Conservation (phyloP, 495 filamentous ascomycete genomes). For the Ramalina intermedia region DNA sequence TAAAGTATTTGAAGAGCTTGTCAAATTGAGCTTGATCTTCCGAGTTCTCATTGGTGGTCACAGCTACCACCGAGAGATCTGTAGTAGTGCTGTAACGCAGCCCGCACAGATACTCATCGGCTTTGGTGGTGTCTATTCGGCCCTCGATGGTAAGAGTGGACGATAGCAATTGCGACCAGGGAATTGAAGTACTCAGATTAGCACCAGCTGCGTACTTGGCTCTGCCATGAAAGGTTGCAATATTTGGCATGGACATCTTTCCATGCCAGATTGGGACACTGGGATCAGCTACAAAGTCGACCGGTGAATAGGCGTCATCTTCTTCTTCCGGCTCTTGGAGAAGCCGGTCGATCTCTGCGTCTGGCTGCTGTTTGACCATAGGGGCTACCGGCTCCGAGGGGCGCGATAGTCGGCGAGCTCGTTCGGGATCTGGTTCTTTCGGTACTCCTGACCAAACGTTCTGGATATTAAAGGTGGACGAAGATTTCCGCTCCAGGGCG, state of each 20-base stretch:
- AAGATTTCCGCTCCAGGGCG: conserved; percentile 22
- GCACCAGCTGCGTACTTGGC: conserved; percentile 76
- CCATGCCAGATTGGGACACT: conserved; percentile 62
- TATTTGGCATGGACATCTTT: conserved; percentile 56
- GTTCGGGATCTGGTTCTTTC: conserved; percentile 32
- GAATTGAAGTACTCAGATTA: conserved; percentile 46
- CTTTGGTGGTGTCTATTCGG: conserved; percentile 63
- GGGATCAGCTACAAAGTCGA: conserved; percentile 51
- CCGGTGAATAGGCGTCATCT: conserved; percentile 76
- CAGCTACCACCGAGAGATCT: conserved; percentile 55
- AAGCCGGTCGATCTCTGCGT: conserved; percentile 82
- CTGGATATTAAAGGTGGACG: conserved; percentile 52
- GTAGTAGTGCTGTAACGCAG: conserved; percentile 57
- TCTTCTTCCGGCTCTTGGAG: conserved; percentile 74
- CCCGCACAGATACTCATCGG: conserved; percentile 77
- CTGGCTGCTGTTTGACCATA: conserved; percentile 28
- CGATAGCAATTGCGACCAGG: conserved; percentile 59
- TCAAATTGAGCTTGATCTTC: conserved; percentile 45
- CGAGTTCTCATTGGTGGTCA: conserved; percentile 39
- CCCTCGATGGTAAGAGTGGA: conserved; percentile 60
- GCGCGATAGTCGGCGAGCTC: conserved; percentile 25
- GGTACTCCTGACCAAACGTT: conserved; percentile 54
- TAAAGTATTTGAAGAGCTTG: conserved; percentile 66
- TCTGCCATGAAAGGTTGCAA: conserved; percentile 57
- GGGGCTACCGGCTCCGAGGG: conserved; percentile 26